phyloP scores from a whole-genome alignment of 495 filamentous ascomycete species.

The Penicillium chermesinum region DNA sequence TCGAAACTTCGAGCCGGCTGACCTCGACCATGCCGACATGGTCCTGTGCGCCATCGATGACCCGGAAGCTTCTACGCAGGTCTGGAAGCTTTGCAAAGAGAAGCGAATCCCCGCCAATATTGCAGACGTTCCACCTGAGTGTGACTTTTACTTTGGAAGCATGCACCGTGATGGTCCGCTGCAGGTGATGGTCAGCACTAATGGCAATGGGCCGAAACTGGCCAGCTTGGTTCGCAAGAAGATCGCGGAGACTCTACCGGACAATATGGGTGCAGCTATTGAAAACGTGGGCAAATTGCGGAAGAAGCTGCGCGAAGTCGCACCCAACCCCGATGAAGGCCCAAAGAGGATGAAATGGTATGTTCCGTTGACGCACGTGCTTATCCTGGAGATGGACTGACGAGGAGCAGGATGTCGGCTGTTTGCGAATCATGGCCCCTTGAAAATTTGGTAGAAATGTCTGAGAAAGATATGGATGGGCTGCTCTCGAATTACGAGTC shows the following conservation, averaged over 20 bases:
- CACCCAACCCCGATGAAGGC: constrained; percentile 66
- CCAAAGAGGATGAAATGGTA: constrained; percentile 90
- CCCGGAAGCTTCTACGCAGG: constrained; percentile 73
- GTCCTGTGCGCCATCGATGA: constrained; percentile 92
- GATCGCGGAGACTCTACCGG: constrained; percentile 72
- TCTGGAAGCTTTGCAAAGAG: constrained; percentile 90
- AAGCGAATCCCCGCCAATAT: constrained; percentile 85
- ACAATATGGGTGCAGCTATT: constrained; percentile 75
- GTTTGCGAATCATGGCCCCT: constrained; percentile 85
- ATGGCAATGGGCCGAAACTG: constrained; percentile 90
- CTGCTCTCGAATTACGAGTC: constrained; percentile 65
- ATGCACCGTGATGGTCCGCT: constrained; percentile 91
- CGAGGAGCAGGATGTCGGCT: constrained; percentile 64
- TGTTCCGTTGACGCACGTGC: constrained; percentile 12
- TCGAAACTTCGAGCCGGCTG: constrained; percentile 72
- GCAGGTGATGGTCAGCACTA: constrained; percentile 97
- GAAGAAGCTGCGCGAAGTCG: constrained; percentile 70
- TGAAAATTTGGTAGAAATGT: constrained; percentile 80
- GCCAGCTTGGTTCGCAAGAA: constrained; percentile 80
- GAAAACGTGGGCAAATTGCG: constrained; percentile 74
- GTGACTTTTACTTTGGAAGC: constrained; percentile 97
- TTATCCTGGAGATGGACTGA: neutral
- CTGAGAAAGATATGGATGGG: constrained; percentile 75
- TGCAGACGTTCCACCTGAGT: constrained; percentile 93
- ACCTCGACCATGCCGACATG: constrained; percentile 77